Conservation (phyloP, 176 grass and related monocot genomes). For the bread wheat (Triticum aestivum) region DNA sequence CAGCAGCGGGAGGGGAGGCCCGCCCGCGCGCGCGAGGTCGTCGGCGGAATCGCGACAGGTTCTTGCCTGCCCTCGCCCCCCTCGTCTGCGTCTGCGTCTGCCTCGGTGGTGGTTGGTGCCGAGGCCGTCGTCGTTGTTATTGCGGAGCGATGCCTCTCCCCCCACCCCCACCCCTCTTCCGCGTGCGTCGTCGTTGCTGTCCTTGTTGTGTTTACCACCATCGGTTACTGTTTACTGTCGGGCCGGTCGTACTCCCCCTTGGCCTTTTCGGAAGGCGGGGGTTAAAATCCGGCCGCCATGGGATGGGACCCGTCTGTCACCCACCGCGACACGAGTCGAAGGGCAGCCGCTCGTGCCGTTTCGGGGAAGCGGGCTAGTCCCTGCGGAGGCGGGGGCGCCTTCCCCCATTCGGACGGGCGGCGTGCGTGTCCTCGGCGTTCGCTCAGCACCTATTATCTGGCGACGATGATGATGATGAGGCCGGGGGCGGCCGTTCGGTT, state of each 20-base stretch:
- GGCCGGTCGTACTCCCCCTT: constrained; percentile 21
- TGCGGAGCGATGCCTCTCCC: background rate
- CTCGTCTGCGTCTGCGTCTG: background rate
- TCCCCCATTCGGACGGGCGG: background rate
- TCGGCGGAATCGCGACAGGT: constrained; percentile 46
- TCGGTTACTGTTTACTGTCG: constrained; percentile 55
- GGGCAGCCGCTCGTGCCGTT: constrained; percentile 16
- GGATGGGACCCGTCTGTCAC: constrained; percentile 13
- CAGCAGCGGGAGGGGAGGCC: constrained; percentile 30
- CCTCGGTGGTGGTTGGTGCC: constrained; percentile 37
- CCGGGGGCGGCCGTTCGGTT: background rate
- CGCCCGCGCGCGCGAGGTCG: constrained; percentile 13
- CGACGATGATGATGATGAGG: no score
- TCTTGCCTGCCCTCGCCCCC: constrained; percentile 5
- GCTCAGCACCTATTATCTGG: no score
- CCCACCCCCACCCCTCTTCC: background rate
- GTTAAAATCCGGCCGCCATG: background rate
- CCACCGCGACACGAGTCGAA: background rate
- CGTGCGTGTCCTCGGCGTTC: no score
- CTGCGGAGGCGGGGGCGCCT: background rate
- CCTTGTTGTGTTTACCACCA: constrained; percentile 41
- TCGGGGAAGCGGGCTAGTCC: constrained; percentile 21
- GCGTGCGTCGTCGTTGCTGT: constrained; percentile 19
- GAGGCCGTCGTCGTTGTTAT: constrained; percentile 47
- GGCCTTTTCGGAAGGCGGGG: background rate